Evolutionary conservation across 345 rosid genomes (phyloP), one percentile per base, ranked within the genome.

Genomic region (Nasturtium officinale): DNA sequence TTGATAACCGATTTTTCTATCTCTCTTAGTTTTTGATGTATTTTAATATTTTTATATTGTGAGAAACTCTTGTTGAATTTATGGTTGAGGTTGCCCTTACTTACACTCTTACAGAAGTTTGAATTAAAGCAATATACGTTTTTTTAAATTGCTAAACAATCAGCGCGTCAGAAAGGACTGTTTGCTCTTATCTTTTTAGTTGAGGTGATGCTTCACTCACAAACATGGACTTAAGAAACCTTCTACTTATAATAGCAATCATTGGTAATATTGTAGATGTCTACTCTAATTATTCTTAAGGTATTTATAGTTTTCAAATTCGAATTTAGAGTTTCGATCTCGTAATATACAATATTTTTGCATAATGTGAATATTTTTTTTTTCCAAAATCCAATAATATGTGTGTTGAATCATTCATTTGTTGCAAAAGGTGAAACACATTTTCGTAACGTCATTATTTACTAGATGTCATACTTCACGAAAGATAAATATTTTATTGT

Each of bases 151-250:
- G 28, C 15, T 25, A 28, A 38, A 28, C 5, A 67, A 50, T 71
- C 30, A 60, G 35, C 12, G 38, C 38, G 35, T 66, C 47, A 58
- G 67, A 58, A 37, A 48, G n/a, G 46, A 59, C 66, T 67, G 67
- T 74, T 57, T 74, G 63, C 23, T 35, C 65, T 40, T 16, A 56
- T 17, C 32, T 6, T 16, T 46, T 9, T 47, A 12, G 25, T 46
- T 56, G 42, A 55, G 30, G 43, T 35, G 52, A 66, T 74, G 59
- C 43, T 65, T 66, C 51, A 7, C 67, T 47, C 11, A 48, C 53
- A 23, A 15, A 60, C 65, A 65, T 65, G 72, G 35, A n/a, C 50
- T 68, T 50, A 33, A 16, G 50, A 55, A 42, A 23, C 21, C 54
- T 51, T 75, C 13, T 52, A 42, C 50, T 67, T 23, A 10, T 67